A percentile compares a stretch with the other conserved stretches of the same genome.
phyloP scores from a whole-genome alignment of 345 rosid species.

The Clarkia xantiana region DNA sequence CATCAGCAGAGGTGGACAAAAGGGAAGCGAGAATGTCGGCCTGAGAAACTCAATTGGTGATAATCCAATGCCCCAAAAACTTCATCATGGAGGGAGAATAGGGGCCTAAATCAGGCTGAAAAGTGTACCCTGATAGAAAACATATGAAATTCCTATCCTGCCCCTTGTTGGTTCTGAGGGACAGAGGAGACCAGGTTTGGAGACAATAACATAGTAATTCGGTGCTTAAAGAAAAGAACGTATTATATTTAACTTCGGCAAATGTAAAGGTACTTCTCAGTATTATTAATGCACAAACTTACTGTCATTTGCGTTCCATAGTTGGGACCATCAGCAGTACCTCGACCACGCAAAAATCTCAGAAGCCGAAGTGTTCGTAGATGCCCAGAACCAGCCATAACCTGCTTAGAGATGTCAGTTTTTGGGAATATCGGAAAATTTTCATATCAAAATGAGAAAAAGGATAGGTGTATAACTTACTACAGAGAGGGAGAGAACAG shows the following conservation, averaged over 20 bases:
- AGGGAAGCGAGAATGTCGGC: too few species aligned
- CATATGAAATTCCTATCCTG: too few species aligned
- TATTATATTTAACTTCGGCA: neutral
- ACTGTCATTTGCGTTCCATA: constrained; percentile 92
- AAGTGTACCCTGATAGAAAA: too few species aligned
- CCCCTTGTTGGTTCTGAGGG: too few species aligned
- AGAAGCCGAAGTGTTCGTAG: constrained; percentile 65
- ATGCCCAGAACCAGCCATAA: constrained; percentile 98
- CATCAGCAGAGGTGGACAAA: too few species aligned
- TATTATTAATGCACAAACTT: constrained; percentile 16
- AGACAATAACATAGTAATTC: too few species aligned
- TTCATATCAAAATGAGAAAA: neutral
- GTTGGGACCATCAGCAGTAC: constrained; percentile 70
- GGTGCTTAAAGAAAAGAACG: neutral
- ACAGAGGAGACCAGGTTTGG: too few species aligned
- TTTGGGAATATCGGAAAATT: too few species aligned
- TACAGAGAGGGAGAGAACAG: constrained; percentile 81
- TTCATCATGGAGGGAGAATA: too few species aligned
- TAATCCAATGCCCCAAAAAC: too few species aligned
- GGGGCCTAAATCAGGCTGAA: too few species aligned
- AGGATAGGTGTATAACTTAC: constrained; percentile 19
- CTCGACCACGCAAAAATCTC: constrained; percentile 70
- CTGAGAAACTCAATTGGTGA: too few species aligned
- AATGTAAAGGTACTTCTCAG: neutral
- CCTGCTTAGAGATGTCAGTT: constrained; percentile 23